Evolutionary conservation across 805 yeast genomes (phyloP), one percentile per base, ranked within the genome.

Genomic region (Candida peoriensis): DNA sequence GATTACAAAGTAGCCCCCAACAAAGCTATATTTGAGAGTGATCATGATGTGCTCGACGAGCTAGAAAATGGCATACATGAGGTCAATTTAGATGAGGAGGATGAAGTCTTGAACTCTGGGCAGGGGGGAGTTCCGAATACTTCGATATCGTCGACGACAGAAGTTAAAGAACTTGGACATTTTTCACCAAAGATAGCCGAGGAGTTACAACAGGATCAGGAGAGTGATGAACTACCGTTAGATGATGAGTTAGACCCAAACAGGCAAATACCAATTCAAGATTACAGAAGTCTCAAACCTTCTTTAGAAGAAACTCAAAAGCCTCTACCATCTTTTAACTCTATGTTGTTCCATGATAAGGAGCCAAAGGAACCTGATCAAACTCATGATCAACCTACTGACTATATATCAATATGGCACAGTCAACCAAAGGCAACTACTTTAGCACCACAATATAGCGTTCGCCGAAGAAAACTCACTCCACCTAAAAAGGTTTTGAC

Each of bases 341-440:
- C 50, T 13, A 29, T 42, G 3, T 26, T 50, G 17, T 52, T 49
- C 32, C 45, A 41, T 30, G 57, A 50, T 26, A 49, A 50, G 31
- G 44, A 38, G 8, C 54, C 55, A 7, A 42, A 32, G 6, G 41
- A 41, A 6, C 34, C 22, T 7, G 30, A 7, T 6, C 10, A 21
- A 5, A 4, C 12, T 4, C 8, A 17, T 3, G 28, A 42, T 3
- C 42, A 46, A 19, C 44, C 52, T n/a, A 39, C 46, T 4, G 54
- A 46, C 24, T 53, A 48, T 32, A 44, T 52, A 20, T 44, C 47
- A 12, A 54, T 49, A 16, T 53, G 57, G 58, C 47, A 46, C 30
- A 48, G 39, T 29, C 66, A 16, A 57, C 61, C 37, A 57, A 64
- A 42, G 21, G 30, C 44, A 13, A n/a, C 4, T 3, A 41, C 50